These are phyloP conservation scores for Leccinum variicolor DNA, from an alignment of 768 basidiomycete genomes.

Conservation along the genomic window DNA sequence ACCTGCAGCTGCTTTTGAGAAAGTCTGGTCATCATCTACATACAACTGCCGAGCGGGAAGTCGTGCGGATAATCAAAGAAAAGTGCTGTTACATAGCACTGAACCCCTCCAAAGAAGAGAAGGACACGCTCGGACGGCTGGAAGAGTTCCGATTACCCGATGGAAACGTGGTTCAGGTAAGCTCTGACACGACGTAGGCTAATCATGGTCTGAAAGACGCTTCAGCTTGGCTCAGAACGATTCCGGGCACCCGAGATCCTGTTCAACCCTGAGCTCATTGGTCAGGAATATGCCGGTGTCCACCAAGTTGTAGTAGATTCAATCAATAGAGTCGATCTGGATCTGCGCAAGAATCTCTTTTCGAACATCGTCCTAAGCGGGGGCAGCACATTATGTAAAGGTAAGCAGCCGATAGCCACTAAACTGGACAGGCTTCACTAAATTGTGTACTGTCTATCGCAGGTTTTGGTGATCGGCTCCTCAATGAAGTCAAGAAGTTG, in stretches of 20 bases:
- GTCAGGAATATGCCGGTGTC: slow-evolving; percentile 94
- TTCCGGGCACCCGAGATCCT: slow-evolving; percentile 97
- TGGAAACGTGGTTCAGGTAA: slow-evolving; percentile 87
- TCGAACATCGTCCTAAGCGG: slow-evolving; percentile 97
- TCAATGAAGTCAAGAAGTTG: slow-evolving; percentile 96
- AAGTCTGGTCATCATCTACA: slow-evolving; percentile 94
- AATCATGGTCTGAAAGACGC: slow-evolving; percentile 10
- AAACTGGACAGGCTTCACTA: slow-evolving; percentile 18
- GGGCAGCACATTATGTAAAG: slow-evolving; percentile 92
- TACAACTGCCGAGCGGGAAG: slow-evolving; percentile 95
- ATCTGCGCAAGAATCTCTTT: slow-evolving; percentile 91
- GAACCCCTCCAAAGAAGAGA: slow-evolving; percentile 94
- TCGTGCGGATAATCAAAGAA: slow-evolving; percentile 97
- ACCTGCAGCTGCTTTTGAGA: slow-evolving; percentile 89
- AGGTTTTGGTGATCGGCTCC: slow-evolving; percentile 95
- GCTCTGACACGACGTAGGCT: slow-evolving; percentile 18
- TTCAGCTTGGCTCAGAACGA: slow-evolving; percentile 87
- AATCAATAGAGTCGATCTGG: slow-evolving; percentile 93
- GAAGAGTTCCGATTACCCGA: slow-evolving; percentile 95
- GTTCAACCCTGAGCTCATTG: slow-evolving; percentile 96
- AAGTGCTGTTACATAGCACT: slow-evolving; percentile 95
- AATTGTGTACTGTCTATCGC: background rate
- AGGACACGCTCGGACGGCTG: slow-evolving; percentile 69
- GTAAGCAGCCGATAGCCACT: slow-evolving; percentile 39
- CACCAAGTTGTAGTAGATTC: slow-evolving; percentile 99